A percentile compares a stretch with the other conserved stretches of the same genome.
These are phyloP conservation scores for Zymoseptoria brevis DNA, from an alignment of 2,329 filamentous ascomycete species.

Conservation along the genomic window DNA sequence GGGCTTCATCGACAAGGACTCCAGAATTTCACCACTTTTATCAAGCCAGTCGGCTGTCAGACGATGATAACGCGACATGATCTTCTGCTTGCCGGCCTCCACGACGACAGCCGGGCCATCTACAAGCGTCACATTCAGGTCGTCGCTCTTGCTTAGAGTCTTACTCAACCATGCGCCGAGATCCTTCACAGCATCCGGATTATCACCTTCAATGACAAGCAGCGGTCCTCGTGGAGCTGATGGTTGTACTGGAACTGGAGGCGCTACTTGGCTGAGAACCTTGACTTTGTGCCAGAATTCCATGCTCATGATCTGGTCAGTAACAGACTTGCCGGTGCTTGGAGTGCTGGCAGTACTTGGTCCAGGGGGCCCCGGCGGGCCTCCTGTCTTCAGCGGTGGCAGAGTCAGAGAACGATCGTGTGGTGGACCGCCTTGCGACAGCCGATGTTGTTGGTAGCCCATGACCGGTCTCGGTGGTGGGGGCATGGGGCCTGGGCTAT, in stretches of 20 bases:
- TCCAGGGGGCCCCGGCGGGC: constrained; percentile 8
- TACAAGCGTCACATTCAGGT: constrained; percentile 43
- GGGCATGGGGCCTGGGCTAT: constrained; percentile 39
- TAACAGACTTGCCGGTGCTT: constrained; percentile 18
- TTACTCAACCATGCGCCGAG: constrained; percentile 58
- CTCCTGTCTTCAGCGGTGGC: constrained; percentile 45
- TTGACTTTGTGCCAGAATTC: constrained; percentile 68
- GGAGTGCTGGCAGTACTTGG: constrained; percentile 1
- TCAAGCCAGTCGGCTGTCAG: constrained; percentile 59
- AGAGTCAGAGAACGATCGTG: constrained; percentile 45
- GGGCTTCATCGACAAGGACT: constrained; percentile 20
- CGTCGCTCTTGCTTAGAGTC: constrained; percentile 45
- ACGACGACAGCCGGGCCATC: constrained; percentile 40
- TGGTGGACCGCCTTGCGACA: constrained; percentile 24
- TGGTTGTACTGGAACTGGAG: constrained; percentile 47
- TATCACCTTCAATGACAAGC: constrained; percentile 73
- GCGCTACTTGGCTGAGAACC: constrained; percentile 67
- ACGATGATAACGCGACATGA: constrained; percentile 52
- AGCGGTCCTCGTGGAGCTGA: constrained; percentile 57
- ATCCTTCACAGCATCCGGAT: constrained; percentile 53
- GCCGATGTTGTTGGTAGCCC: constrained; percentile 29
- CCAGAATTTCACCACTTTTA: constrained; percentile 62
- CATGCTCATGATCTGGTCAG: constrained; percentile 65
- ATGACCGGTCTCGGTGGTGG: constrained; percentile 46
- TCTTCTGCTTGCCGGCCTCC: constrained; percentile 28